Evolutionary conservation across 2,329 filamentous ascomycete genomes (phyloP).

Genomic region (Lithohypha guttulata): DNA sequence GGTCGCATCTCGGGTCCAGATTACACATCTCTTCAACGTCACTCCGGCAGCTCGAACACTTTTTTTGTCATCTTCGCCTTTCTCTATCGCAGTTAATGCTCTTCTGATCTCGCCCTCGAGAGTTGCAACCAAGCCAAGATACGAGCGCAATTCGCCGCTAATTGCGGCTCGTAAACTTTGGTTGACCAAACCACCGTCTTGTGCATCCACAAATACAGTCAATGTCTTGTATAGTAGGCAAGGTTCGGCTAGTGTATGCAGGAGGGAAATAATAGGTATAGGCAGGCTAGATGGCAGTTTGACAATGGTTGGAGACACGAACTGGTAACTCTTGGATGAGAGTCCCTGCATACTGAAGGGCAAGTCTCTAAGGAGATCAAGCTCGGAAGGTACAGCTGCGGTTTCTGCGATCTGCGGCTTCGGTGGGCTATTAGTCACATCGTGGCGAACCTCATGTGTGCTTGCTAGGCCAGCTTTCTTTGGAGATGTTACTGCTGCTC

Average conservation of each 20-base stretch:
- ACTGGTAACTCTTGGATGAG: slow-evolving; percentile 74
- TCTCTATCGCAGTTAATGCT: slow-evolving; percentile 59
- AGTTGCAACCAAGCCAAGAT: slow-evolving; percentile 81
- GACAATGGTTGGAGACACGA: slow-evolving; percentile 57
- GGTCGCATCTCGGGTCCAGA: slow-evolving; percentile 95
- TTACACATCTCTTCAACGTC: slow-evolving; percentile 85
- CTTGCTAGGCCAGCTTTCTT: too few species aligned
- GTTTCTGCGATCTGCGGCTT: background rate
- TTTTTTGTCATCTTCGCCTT: slow-evolving; percentile 54
- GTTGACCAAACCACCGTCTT: slow-evolving; percentile 71
- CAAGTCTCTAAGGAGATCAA: slow-evolving; percentile 62
- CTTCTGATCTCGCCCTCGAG: slow-evolving; percentile 84
- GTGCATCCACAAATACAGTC: slow-evolving; percentile 68
- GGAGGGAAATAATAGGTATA: slow-evolving; percentile 69
- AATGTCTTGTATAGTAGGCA: slow-evolving; percentile 81
- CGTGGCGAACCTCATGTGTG: too few species aligned
- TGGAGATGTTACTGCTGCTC: background rate
- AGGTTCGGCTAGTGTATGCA: slow-evolving; percentile 85
- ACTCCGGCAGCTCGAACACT: slow-evolving; percentile 79
- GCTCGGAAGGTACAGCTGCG: slow-evolving; percentile 51
- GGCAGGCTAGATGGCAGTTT: slow-evolving; percentile 71
- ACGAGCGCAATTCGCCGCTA: slow-evolving; percentile 72
- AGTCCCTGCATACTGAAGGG: slow-evolving; percentile 89
- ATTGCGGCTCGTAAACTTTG: slow-evolving; percentile 88
- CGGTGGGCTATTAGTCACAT: background rate